Percentiles rank a stretch among this genome's conserved stretches.
These are phyloP conservation scores for Cadophora sp. DNA, from an alignment of 2,329 filamentous ascomycete species.

Conservation along the genomic window DNA sequence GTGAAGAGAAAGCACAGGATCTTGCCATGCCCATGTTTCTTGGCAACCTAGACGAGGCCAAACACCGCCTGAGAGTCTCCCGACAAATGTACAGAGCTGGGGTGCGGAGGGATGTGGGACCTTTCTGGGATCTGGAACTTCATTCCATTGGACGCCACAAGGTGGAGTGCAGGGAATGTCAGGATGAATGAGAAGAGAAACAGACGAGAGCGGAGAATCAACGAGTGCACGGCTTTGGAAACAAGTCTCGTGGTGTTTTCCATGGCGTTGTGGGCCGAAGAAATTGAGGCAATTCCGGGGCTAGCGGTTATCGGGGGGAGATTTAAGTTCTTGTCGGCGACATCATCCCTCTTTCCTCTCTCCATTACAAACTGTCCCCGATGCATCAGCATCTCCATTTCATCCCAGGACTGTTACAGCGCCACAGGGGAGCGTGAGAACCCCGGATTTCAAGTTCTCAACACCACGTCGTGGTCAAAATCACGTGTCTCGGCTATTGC, in stretches of 20 bases:
- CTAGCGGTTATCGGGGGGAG: slow-evolving; percentile 9
- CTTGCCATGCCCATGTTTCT: background rate
- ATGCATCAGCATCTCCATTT: background rate
- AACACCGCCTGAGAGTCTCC: background rate
- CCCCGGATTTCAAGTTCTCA: background rate
- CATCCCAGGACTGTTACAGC: background rate
- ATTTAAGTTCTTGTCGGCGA: background rate
- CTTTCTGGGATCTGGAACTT: background rate
- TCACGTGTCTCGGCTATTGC: slow-evolving; percentile 1
- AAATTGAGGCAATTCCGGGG: slow-evolving; percentile 9
- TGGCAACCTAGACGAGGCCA: slow-evolving; percentile 1
- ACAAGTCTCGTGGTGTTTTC: slow-evolving; percentile 7
- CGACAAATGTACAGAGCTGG: background rate
- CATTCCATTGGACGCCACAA: slow-evolving; percentile 6
- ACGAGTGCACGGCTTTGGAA: slow-evolving; percentile 3
- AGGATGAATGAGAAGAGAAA: background rate
- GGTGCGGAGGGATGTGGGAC: background rate
- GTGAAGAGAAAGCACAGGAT: background rate
- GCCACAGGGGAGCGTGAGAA: background rate
- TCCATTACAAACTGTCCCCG: background rate
- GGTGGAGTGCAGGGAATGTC: background rate
- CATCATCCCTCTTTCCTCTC: background rate
- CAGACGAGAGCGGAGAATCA: background rate
- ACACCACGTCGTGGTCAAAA: background rate
- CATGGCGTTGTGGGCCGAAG: background rate